These are phyloP conservation scores for Fusarium robinianum DNA, from an alignment of 2,329 filamentous ascomycete species.

Conservation along the genomic window DNA sequence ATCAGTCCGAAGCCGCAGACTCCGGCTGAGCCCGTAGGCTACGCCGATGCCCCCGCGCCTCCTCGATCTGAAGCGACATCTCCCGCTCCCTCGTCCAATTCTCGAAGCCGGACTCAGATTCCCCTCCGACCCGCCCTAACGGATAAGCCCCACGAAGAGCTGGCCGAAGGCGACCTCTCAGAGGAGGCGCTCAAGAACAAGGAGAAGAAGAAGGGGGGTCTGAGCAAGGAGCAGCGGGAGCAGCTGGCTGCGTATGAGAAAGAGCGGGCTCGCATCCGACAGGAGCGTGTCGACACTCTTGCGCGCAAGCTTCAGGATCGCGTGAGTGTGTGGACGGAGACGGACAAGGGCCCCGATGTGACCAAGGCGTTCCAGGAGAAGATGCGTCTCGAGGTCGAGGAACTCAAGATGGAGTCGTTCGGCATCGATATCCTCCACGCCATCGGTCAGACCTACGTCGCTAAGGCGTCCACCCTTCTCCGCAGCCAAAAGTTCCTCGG, in stretches of 20 bases:
- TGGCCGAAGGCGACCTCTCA: slow-evolving; percentile 72
- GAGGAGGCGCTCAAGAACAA: slow-evolving; percentile 48
- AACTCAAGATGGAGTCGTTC: slow-evolving; percentile 99
- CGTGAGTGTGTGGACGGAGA: slow-evolving; percentile 95
- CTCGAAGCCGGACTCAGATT: slow-evolving; percentile 57
- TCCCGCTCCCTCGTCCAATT: slow-evolving; percentile 49
- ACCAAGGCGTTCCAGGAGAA: slow-evolving; percentile 92
- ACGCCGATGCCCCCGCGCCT: slow-evolving; percentile 33
- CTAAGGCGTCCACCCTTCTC: slow-evolving; percentile 84
- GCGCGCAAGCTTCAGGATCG: slow-evolving; percentile 85
- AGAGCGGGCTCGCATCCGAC: slow-evolving; percentile 80
- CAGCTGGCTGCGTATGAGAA: slow-evolving; percentile 86
- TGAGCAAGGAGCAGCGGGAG: slow-evolving; percentile 91
- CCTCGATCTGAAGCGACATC: slow-evolving; percentile 45
- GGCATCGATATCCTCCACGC: slow-evolving; percentile 95
- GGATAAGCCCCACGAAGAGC: slow-evolving; percentile 80
- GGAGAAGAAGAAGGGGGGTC: slow-evolving; percentile 84
- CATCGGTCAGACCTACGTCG: slow-evolving; percentile 87
- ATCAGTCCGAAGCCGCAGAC: slow-evolving; percentile 37
- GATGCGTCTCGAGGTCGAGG: slow-evolving; percentile 92
- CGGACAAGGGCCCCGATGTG: slow-evolving; percentile 84
- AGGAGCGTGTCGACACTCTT: slow-evolving; percentile 87
- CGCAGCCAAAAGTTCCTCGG: slow-evolving; percentile 97
- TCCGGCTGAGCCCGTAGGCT: slow-evolving; percentile 24
- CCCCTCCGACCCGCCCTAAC: slow-evolving; percentile 84